Percentiles rank a stretch among this genome's conserved stretches.
Conservation (phyloP, 2,329 filamentous ascomycete genomes). For the Fusarium zealandicum region DNA sequence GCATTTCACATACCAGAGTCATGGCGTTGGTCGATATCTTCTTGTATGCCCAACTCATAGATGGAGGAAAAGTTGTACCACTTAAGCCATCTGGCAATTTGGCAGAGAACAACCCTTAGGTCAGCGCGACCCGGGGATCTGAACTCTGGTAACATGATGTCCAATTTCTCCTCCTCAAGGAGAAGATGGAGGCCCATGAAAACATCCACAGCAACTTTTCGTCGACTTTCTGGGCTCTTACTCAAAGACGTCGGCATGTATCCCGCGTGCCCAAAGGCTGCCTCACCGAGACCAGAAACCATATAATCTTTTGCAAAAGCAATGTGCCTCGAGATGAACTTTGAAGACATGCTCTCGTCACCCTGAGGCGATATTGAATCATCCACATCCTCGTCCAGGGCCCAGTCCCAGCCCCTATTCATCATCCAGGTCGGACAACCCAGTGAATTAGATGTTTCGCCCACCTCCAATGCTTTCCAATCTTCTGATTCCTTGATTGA, state of each 20-base stretch:
- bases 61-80: slow-evolving; percentile 63
- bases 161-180: slow-evolving; percentile 88
- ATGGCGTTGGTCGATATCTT: slow-evolving; percentile 51
- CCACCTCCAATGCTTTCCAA: slow-evolving; percentile 57
- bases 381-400: slow-evolving; percentile 62
- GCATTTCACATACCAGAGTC: slow-evolving; percentile 48
- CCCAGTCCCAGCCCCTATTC: slow-evolving; percentile 74
- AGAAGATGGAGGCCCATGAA: slow-evolving; percentile 83
- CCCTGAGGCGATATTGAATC: slow-evolving; percentile 41
- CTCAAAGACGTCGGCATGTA: slow-evolving; percentile 69
- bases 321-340: slow-evolving; percentile 61
- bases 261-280: slow-evolving; percentile 60
- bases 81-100: slow-evolving; percentile 82
- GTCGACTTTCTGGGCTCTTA: slow-evolving; percentile 62
- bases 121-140: slow-evolving; percentile 54
- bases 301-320: slow-evolving; percentile 71
- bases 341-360: slow-evolving; percentile 37
- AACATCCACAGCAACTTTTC: slow-evolving; percentile 69
- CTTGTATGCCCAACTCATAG: slow-evolving; percentile 62
- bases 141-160: slow-evolving; percentile 60
- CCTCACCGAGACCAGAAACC: slow-evolving; percentile 63
- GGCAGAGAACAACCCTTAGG: slow-evolving; percentile 77
- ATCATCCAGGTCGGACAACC: slow-evolving; percentile 66
- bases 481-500: slow-evolving; percentile 50
- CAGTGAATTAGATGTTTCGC: slow-evolving; percentile 57